Percentiles rank a stretch among this genome's conserved stretches.
Conservation (phyloP, 2,329 filamentous ascomycete genomes). For the Zalaria obscura region DNA sequence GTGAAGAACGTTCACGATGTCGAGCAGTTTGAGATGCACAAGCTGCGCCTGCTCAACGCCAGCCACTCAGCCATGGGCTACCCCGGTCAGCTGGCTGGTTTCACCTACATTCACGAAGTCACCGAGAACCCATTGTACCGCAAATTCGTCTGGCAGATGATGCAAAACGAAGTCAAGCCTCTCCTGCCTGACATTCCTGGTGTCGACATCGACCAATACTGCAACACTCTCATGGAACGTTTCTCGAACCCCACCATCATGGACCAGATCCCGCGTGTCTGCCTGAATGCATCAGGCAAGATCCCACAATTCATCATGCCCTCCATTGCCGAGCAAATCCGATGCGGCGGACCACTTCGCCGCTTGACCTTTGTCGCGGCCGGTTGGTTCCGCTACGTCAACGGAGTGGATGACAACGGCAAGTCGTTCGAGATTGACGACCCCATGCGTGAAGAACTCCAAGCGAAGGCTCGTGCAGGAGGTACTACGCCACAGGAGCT, state of each 20-base stretch:
- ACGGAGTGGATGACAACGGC: slow-evolving; percentile 36
- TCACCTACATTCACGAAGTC: slow-evolving; percentile 41
- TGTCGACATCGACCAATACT: slow-evolving; percentile 38
- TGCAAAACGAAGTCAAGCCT: slow-evolving; percentile 41
- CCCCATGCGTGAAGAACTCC: slow-evolving; percentile 34
- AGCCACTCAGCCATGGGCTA: slow-evolving; percentile 40
- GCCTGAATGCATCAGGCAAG: slow-evolving; percentile 39
- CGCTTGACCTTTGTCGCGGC: slow-evolving; percentile 35
- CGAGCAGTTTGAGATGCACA: slow-evolving; percentile 42
- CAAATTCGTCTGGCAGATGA: slow-evolving; percentile 39
- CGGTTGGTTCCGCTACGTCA: slow-evolving; percentile 38
- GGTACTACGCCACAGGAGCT: slow-evolving; percentile 27
- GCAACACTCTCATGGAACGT: slow-evolving; percentile 38
- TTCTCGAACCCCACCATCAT: slow-evolving; percentile 43
- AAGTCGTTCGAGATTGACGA: slow-evolving; percentile 30
- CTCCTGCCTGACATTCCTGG: slow-evolving; percentile 35
- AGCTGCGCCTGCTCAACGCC: slow-evolving; percentile 40
- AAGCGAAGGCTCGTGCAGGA: slow-evolving; percentile 30
- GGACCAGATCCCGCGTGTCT: slow-evolving; percentile 39
- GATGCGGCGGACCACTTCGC: slow-evolving; percentile 26
- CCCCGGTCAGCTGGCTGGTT: slow-evolving; percentile 36
- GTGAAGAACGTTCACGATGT: slow-evolving; percentile 37
- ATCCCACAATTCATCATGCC: slow-evolving; percentile 39
- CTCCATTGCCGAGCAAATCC: slow-evolving; percentile 33
- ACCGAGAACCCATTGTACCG: slow-evolving; percentile 34